Conservation (phyloP, 2,329 filamentous ascomycete species). For the Alternaria sp. region DNA sequence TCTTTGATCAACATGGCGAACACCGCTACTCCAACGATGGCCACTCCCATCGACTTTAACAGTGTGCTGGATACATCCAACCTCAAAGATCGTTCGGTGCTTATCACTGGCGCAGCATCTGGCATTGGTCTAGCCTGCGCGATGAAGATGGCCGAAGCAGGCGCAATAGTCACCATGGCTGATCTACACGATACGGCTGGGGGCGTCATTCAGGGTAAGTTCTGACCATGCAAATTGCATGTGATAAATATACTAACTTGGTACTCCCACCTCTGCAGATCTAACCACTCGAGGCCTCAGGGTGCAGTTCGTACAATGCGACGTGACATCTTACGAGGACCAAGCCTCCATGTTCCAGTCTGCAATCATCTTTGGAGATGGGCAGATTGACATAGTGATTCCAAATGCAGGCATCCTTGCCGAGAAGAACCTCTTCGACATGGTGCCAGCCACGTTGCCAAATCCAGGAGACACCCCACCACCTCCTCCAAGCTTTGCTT, state of each 20-base stretch:
- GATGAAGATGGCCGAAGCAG: slow-evolving; percentile 23
- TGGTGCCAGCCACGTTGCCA: slow-evolving; percentile 14
- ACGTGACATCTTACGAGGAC: slow-evolving; percentile 38
- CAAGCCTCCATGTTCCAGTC: slow-evolving; percentile 40
- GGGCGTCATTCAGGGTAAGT: slow-evolving; percentile 1
- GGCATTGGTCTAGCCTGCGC: slow-evolving; percentile 36
- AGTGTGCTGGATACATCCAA: slow-evolving; percentile 7
- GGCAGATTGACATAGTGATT: slow-evolving; percentile 39
- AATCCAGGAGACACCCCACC: slow-evolving; percentile 22
- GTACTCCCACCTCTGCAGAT: background rate
- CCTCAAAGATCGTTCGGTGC: slow-evolving; percentile 23
- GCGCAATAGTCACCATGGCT: slow-evolving; percentile 33
- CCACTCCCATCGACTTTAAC: slow-evolving; percentile 3
- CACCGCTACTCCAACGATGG: background rate
- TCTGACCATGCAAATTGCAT: background rate
- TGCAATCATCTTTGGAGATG: slow-evolving; percentile 31
- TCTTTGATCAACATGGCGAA: background rate
- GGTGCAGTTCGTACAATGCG: slow-evolving; percentile 38
- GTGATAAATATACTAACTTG: background rate
- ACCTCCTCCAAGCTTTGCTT: slow-evolving; percentile 22
- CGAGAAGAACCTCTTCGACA: slow-evolving; percentile 30
- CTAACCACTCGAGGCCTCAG: slow-evolving; percentile 21
- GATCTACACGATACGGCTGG: slow-evolving; percentile 26
- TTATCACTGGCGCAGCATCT: slow-evolving; percentile 35
- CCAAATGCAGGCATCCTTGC: slow-evolving; percentile 38